phyloP scores from a whole-genome alignment of 257 asterid species.

The Ophiorrhiza pumila region DNA sequence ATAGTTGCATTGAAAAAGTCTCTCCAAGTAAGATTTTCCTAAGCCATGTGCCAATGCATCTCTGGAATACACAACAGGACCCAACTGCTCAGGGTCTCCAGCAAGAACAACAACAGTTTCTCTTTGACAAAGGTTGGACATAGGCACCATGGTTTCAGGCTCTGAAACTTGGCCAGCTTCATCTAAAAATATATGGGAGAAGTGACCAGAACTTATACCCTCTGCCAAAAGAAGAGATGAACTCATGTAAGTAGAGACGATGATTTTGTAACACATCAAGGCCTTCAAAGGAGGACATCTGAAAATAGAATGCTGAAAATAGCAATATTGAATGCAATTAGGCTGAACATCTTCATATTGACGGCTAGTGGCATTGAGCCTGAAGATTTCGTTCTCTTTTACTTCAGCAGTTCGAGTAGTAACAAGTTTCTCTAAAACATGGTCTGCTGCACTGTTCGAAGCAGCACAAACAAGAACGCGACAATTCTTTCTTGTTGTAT shows the following conservation, averaged over 20 bases:
- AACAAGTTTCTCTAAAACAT: slow-evolving; percentile 61
- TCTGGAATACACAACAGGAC: slow-evolving; percentile 64
- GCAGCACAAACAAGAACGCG: slow-evolving; percentile 84
- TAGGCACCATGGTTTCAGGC: slow-evolving; percentile 88
- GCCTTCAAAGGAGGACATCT: slow-evolving; percentile 47
- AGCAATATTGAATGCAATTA: slow-evolving; percentile 43
- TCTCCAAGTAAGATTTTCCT: slow-evolving; percentile 72
- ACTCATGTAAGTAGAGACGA: slow-evolving; percentile 71
- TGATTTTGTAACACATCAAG: slow-evolving; percentile 46
- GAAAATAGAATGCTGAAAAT: slow-evolving; percentile 46
- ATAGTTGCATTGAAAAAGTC: slow-evolving; percentile 47
- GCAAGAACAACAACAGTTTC: slow-evolving; percentile 64
- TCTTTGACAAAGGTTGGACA: slow-evolving; percentile 51
- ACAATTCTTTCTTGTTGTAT: slow-evolving; percentile 27
- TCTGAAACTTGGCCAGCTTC: slow-evolving; percentile 97
- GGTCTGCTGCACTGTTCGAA: slow-evolving; percentile 86
- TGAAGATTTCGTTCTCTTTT: slow-evolving; percentile 42
- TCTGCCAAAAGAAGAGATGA: slow-evolving; percentile 60
- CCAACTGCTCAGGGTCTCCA: slow-evolving; percentile 89
- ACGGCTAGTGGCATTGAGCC: slow-evolving; percentile 73
- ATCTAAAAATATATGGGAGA: slow-evolving; percentile 74
- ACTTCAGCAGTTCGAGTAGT: slow-evolving; percentile 24
- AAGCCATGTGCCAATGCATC: slow-evolving; percentile 66
- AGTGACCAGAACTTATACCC: slow-evolving; percentile 67
- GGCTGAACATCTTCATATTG: slow-evolving; percentile 69